Evolutionary conservation across 495 filamentous ascomycete genomes (phyloP), one percentile per base, ranked within the genome.

Genomic region (Trypethelium eluteriae): DNA sequence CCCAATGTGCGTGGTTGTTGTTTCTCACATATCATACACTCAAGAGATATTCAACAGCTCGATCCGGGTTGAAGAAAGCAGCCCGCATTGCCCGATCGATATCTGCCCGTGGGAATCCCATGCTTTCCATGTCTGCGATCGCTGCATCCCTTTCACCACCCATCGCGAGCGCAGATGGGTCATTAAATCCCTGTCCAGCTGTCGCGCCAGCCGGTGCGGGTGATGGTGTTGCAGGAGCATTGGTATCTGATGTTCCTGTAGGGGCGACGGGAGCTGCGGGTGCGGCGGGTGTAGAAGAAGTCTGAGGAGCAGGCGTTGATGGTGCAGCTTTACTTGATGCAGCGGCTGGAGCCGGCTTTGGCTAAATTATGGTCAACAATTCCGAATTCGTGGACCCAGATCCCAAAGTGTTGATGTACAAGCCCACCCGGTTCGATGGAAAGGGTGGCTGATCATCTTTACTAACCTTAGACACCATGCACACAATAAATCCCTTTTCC

Each of bases 401-500:
- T n/a, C 9, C 32, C 25, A 59, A 35, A 18, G 18, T 10, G 25
- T 10, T 35, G 10, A 36, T 59, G 49, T n/a, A 5, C 49, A 59
- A 18, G 32, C 32, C 14, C 7, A 36, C 36, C 53, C 5, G 25
- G 36, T 3, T 32, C 36, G 32, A 59, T 10, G 7, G 7, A 10
- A 36, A 59, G 7, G 32, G 32, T 18, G 16, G 18, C 5, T 7
- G 18, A n/a, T 7, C 5, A 59, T 35, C 14, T 59, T 14, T 36
- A 70, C 78, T 57, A 84, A 96, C 93, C 90, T 98, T 97, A 67
- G 87, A 88, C 56, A 94, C 85, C 85, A 98, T 94, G 78, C 94
- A 98, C 53, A 98, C 95, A 71, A 98, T 88, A 76, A 96, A 98
- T 35, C 94, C 94, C 84, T 98, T 98, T 84, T 98, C 94, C 79